phyloP scores from a whole-genome alignment of 495 filamentous ascomycete species.

The Choiromyces venosus region DNA sequence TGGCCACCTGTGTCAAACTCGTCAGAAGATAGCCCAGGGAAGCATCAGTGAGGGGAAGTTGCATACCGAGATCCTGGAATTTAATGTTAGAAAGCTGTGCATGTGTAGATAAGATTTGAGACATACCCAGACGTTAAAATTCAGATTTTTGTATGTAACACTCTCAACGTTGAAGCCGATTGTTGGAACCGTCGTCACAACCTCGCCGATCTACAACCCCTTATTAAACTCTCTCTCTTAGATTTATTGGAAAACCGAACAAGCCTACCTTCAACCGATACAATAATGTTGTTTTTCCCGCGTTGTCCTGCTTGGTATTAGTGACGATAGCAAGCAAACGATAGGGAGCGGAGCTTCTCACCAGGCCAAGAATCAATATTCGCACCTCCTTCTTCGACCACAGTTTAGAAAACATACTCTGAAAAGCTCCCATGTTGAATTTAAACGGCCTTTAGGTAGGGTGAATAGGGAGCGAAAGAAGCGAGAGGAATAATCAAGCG shows the following conservation, averaged over 20 bases:
- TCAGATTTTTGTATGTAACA: conserved; percentile 92
- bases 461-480: background rate
- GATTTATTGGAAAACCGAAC: background rate
- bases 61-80: conserved; percentile 63
- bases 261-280: conserved; percentile 82
- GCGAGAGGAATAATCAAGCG: background rate
- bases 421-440: conserved; percentile 70
- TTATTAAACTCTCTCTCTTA: conserved; percentile 5
- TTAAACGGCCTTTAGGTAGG: background rate
- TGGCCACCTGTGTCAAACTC: conserved; percentile 58
- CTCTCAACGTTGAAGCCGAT: conserved; percentile 99
- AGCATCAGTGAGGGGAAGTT: background rate
- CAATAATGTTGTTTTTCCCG: conserved; percentile 92
- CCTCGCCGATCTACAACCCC: conserved; percentile 76
- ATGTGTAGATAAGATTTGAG: conserved; percentile 7
- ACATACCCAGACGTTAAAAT: conserved; percentile 92
- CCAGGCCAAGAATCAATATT: conserved; percentile 91
- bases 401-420: conserved; percentile 66
- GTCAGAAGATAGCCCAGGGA: background rate
- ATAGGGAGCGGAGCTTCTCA: conserved; percentile 48
- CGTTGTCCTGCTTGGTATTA: conserved; percentile 71
- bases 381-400: conserved; percentile 96
- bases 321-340: background rate
- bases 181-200: conserved; percentile 96
- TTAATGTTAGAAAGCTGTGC: conserved; percentile 17